Base-by-base conservation (phyloP, 2,329 filamentous ascomycete species). In the Cercospora sp. region DNA sequence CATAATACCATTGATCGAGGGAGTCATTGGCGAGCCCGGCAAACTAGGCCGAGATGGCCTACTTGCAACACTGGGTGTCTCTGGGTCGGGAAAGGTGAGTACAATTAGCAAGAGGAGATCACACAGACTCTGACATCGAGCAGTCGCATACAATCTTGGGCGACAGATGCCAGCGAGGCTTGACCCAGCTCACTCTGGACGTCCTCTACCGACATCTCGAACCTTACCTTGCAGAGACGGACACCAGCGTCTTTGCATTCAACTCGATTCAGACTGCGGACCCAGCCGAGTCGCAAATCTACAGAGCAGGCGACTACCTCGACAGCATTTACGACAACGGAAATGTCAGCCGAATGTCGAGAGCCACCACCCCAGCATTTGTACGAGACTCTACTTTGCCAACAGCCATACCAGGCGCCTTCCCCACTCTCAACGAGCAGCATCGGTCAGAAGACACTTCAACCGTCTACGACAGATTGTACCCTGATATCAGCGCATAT, bases 91-190 rank as follows among this genome's bases (percentile, higher is more conserved):
- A 79, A 99, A 99, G 89, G 94, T 97, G 76, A 57, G 63, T 5
- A 7, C 30, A 0, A 37, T 10, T 18, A 40, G 12, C 45, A 53
- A 6, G 10, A 21, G 8, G n/a, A 37, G 49, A 24, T 9, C 24
- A 26, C 24, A 28, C 49, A 40, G 40, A 69, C 57, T 51, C 64
- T 74, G 63, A 73, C 53, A 43, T 13, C 0, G 12, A 3, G 21
- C 77, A 97, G 94, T 96, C 92, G 71, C 94, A 99, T 79, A 99
- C 95, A 0, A 97, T 98, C 69, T 87, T 99, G 16, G 95, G 95
- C 65, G 96, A 92, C 12, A 90, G 90, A 73, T 88, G 87, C 24
- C 92, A 97, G 80, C 90, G 94, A 72, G 95, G 95, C 70, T 83
- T 99, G 64, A 97, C 93, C 0, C 95, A 99, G 79, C 90, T 99